Base-by-base conservation (phyloP, 2,329 filamentous ascomycete genomes). In the Fusarium tuaranense region DNA sequence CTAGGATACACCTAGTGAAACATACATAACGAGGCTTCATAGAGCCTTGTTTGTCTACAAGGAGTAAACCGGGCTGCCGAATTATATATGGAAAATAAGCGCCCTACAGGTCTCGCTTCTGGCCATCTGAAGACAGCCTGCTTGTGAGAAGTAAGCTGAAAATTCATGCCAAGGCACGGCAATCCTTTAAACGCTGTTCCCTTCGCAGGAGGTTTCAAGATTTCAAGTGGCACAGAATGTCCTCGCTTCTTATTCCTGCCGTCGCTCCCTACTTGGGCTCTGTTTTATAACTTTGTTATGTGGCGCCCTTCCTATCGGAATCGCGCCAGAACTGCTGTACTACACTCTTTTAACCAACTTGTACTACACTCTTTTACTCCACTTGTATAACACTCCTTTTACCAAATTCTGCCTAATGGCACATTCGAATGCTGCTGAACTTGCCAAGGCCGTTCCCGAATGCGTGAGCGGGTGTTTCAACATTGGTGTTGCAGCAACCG, bases 401-500 rank as follows among this genome's bases (percentile, higher is more conserved):
- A 1, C 10, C 13, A n/a, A 8, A 41, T 2, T 44, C 10, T 32
- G 10, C 16, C 34, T 7, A 59, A 78, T 78, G 77, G 75, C 77
- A 13, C 75, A 77, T 55, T 27, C 63, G 9, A 79, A 76, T 30
- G 70, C 77, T 7, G 66, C 71, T 8, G 44, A 72, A 9, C 68
- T 78, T 38, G 68, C 70, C 20, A 61, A 65, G 27, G 67, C 68
- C 18, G 75, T 79, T 41, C 77, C 77, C 4, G 38, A 70, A 27
- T 78, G 77, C 32, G 67, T 73, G 20, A 65, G 61, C 7, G 68
- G 67, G 18, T 79, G 77, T 53, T 78, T 78, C 53, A 39, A 79
- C 16, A 77, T 77, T 38, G 71, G 70, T 22, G 69, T 78, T 30
- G 77, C 76, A 8, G 65, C 70, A 3, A 79, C 77, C 13, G 76